Evolutionary conservation across 768 basidiomycete genomes (phyloP).

Genomic region (Crucibulum laeve): DNA sequence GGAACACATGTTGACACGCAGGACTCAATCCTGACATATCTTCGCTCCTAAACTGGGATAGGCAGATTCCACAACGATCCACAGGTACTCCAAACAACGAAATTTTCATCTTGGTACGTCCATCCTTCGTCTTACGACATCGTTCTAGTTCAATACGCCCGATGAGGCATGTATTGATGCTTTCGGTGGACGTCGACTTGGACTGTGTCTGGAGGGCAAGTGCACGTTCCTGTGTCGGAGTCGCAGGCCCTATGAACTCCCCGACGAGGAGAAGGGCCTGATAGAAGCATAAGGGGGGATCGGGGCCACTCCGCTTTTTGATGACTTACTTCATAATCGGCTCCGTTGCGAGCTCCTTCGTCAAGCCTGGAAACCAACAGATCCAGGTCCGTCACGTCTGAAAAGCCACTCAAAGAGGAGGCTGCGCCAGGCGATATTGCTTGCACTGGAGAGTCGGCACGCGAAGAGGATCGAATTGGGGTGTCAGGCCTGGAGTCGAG

Average conservation of each 20-base stretch:
- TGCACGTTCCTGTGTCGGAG: conserved; percentile 8
- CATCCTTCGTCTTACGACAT: conserved; percentile 54
- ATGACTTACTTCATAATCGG: conserved; percentile 62
- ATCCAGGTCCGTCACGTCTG: conserved; percentile 59
- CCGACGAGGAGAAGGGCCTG: conserved; percentile 59
- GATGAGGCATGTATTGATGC: conserved; percentile 27
- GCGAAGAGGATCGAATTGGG: conserved; percentile 1
- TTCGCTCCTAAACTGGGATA: conserved; percentile 60
- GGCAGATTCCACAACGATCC: conserved; percentile 70
- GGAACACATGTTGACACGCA: conserved; percentile 62
- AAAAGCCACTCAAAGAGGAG: conserved; percentile 13
- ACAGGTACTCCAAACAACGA: conserved; percentile 58
- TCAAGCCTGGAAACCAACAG: conserved; percentile 55
- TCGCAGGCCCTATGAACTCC: conserved; percentile 57
- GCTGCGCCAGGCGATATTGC: conserved; percentile 6
- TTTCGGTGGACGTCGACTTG: background rate
- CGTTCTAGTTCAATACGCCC: conserved; percentile 54
- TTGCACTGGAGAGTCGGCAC: conserved; percentile 5
- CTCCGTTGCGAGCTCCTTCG: conserved; percentile 38
- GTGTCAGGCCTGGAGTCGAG: conserved; percentile 11
- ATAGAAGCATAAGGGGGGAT: conserved; percentile 10
- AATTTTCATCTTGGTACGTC: conserved; percentile 69
- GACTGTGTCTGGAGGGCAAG: background rate
- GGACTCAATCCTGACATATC: conserved; percentile 55
- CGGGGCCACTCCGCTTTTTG: conserved; percentile 12